Conservation (phyloP, 331 rosid species). For the Malus hybrid region DNA sequence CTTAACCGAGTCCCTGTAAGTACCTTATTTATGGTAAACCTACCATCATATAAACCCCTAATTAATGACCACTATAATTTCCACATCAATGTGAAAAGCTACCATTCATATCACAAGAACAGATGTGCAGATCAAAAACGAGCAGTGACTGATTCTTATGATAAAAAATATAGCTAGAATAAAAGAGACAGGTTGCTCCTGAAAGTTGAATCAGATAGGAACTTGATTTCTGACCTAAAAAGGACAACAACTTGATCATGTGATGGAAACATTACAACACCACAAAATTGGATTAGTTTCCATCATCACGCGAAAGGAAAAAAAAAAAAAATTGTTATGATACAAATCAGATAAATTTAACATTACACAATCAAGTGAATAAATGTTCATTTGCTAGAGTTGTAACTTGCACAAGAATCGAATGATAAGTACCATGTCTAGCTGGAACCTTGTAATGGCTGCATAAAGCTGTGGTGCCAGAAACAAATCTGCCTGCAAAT, state of each 20-base stretch:
- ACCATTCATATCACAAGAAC: neutral
- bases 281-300: neutral
- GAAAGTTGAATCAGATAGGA: neutral
- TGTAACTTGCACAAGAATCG: neutral
- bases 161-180: neutral
- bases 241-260: neutral
- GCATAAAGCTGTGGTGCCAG: constrained; percentile 59
- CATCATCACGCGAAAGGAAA: neutral
- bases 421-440: constrained; percentile 47
- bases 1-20: neutral
- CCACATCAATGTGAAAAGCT: neutral
- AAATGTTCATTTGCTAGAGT: neutral
- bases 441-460: constrained; percentile 33
- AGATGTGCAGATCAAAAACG: neutral
- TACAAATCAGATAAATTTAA: neutral
- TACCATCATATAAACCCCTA: neutral
- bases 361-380: neutral
- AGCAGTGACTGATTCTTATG: neutral
- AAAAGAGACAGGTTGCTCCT: neutral
- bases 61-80: neutral
- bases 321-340: no score
- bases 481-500: constrained; percentile 74
- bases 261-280: neutral
- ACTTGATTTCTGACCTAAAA: neutral
- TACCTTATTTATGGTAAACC: neutral